These are phyloP conservation scores for Candida corydali DNA, from an alignment of 805 yeast genomes.

Conservation along the genomic window DNA sequence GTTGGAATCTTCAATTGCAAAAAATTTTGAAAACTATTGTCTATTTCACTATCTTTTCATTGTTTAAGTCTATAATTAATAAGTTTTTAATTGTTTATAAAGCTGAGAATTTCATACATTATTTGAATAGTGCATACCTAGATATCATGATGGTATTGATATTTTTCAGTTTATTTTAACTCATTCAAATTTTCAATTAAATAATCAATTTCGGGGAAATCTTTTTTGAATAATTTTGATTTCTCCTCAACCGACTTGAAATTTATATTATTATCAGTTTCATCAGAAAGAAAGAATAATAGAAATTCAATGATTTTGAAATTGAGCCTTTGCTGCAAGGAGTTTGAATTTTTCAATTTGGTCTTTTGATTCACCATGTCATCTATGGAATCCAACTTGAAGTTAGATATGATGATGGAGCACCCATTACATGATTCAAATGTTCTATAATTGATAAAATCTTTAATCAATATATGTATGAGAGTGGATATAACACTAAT, in stretches of 20 bases:
- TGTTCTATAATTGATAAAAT: conserved; percentile 50
- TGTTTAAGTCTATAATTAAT: conserved; percentile 15
- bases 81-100: conserved; percentile 7
- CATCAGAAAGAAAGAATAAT: conserved; percentile 66
- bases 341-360: conserved; percentile 6
- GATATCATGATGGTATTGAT: too few relatives aligned
- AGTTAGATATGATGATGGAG: conserved; percentile 41
- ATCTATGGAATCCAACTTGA: conserved; percentile 20
- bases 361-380: conserved; percentile 4
- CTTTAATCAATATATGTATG: conserved; percentile 54
- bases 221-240: conserved; percentile 29
- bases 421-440: conserved; percentile 61
- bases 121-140: background rate
- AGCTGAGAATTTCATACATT: background rate
- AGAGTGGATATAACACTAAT: conserved; percentile 47
- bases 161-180: conserved; percentile 22
- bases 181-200: conserved; percentile 34
- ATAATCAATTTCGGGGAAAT: conserved; percentile 38
- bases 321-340: conserved; percentile 47
- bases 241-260: conserved; percentile 23
- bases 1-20: conserved; percentile 20
- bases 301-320: conserved; percentile 65
- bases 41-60: conserved; percentile 22
- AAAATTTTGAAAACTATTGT: conserved; percentile 26
- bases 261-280: conserved; percentile 19